Evolutionary conservation across 179 eudicot genomes (phyloP), one percentile per base, ranked within the genome.

Genomic region (Nepenthes alata): DNA sequence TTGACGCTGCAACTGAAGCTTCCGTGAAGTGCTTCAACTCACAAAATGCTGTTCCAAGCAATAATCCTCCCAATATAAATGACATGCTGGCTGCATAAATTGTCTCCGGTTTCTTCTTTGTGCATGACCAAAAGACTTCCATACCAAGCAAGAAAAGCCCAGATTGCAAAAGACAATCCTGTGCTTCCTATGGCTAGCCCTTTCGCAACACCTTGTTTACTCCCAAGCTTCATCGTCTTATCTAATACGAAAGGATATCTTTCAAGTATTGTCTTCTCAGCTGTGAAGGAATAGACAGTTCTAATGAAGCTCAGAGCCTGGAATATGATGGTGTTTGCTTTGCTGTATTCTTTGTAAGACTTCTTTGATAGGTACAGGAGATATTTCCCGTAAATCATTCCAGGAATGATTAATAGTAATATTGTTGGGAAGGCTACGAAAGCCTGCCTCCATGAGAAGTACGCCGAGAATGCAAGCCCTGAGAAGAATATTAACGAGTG

Each of bases 101-200:
- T 47, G 2, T 95, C 98, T 55, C 98, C 96, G 61, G 81, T 84
- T 65, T 91, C 95, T 35, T 88, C 96, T 54, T 77, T 86, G 65
- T 81, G 71, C 95, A 91, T 91, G 36, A 91, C 83, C 77, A 91
- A 74, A 10, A 47, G 81, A 61, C 98, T 88, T 6, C 95, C 98
- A 73, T 91, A 91, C 98, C 98, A 91, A 52, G 98, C 96, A 41
- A 91, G 81, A 57, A 91, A 80, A 16, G 87, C 98, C 98, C 98
- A 91, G 37, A 91, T 91, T 3, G 91, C 91, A 39, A 89, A 91
- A 11, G 86, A 62, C 34, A 91, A 69, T 9, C 98, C 98, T 0
- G 87, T 86, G 64, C 98, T 91, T 45, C 98, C 98, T 5, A 91
- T 70, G 11, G 96, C 95, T 38, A 91, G 58, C 6, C 98, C 98